Conservation (phyloP, 2,329 filamentous ascomycete genomes). For the Xylariaceae sp. region DNA sequence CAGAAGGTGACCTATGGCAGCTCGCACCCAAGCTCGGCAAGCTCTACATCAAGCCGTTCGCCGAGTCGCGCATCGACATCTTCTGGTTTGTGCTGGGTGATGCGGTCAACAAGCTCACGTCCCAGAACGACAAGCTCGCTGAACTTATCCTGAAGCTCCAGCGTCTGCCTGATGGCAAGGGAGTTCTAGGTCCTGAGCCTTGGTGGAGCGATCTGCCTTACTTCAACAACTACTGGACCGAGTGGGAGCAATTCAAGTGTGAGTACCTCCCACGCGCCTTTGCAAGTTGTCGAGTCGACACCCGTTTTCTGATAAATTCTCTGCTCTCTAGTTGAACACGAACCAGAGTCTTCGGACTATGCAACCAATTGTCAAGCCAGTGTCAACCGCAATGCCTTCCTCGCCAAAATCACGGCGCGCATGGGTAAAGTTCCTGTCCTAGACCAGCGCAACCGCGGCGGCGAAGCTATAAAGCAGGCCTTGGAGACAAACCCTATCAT, state of each 20-base stretch:
- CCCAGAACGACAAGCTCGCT: constrained; percentile 17
- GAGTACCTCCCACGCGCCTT: not conserved
- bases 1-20: constrained; percentile 6
- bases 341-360: not conserved
- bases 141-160: constrained; percentile 15
- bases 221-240: constrained; percentile 16
- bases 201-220: constrained; percentile 14
- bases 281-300: not conserved
- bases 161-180: constrained; percentile 14
- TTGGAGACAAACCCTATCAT: constrained; percentile 8
- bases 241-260: constrained; percentile 15
- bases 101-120: constrained; percentile 12
- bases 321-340: not conserved
- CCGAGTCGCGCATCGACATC: constrained; percentile 9
- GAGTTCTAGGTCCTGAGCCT: constrained; percentile 11
- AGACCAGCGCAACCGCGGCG: constrained; percentile 16
- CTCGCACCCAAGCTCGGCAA: constrained; percentile 8
- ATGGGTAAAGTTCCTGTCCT: constrained; percentile 5
- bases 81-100: constrained; percentile 15
- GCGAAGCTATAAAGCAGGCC: constrained; percentile 8
- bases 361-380: constrained; percentile 8
- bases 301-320: not conserved
- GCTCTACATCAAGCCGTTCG: constrained; percentile 13
- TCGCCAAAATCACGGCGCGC: constrained; percentile 13
- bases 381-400: constrained; percentile 16